Base-by-base conservation (phyloP, 257 asterid genomes). In the Plantago major region DNA sequence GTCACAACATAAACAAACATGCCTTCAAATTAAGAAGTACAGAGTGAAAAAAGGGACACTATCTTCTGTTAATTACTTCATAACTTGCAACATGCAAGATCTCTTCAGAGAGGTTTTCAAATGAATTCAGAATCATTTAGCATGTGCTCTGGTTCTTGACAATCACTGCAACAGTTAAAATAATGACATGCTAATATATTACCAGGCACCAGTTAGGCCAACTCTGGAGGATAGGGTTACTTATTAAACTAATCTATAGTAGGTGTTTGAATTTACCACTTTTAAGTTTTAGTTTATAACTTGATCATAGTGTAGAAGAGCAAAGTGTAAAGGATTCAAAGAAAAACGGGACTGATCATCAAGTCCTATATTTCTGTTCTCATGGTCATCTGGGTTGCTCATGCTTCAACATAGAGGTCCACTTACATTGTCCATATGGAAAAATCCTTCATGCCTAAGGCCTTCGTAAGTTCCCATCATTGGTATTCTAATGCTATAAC, bases 341-440 rank as follows among this genome's bases (percentile, higher is more conserved):
- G 9, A 49, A 63, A 61, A 67, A 79, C 74, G 76, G 60, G 46
- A 9, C 30, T 46, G 67, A 73, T 51, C 56, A 9, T 53, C 19
- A 38, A 47, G 43, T 54, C 43, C 65, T 68, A 37, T 72, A 19
- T 44, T 79, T 43, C 63, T 76, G 51, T 79, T 58, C n/a, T n/a
- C n/a, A n/a, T n/a, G 52, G 33, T 65, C 42, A 11, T 69, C 30
- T 40, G 48, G 16, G 63, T 70, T 26, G 37, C 63, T 57, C 67
- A 55, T 63, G 76, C 45, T 42, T 67, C 69, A 46, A 45, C 70
- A 42, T 69, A 75, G 44, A 68, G 82, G 51, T 73, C 86, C 2
- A 69, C 73, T 12, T 73, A 78, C 65, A 84, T 81, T 55, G 46
- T 84, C 66, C 84, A 81, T 18, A 77, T 79, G 80, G 84, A 79